Base-by-base conservation (phyloP, 139 green algal species). In the Coccomyxa sp. region DNA sequence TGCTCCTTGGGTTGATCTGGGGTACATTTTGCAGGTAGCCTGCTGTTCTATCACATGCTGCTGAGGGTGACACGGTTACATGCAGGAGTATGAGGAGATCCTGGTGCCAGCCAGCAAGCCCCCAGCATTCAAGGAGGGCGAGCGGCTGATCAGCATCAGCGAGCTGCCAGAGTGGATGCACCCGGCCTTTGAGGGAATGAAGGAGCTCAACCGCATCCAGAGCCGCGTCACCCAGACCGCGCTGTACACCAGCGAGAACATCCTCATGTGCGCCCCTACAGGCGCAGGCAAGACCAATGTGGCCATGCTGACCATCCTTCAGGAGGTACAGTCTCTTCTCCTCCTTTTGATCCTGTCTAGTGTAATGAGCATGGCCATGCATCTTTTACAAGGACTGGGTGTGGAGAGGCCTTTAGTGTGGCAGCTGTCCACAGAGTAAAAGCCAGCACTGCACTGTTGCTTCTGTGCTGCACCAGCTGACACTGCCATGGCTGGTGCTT, bases 281-380 rank as follows among this genome's bases (percentile, higher is more conserved):
- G 96, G 96, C 38, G 95, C 96, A 8, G 96, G 96, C 70, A 99
- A 99, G 89, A 99, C 96, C 78, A 99, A 99, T 81, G 94, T 98
- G 7, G 95, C 96, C 39, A 95, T 99, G 96, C 90, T 99, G 69
- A 89, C 89, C 40, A 95, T 99, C 41, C 81, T 99, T 82, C 96
- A 99, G 81, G 87, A 97, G 80, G 79, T 94, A 39, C 85, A 29
- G 24, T 70, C 14, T 29, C 27, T 6, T 37, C 50, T 64, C 5
- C 22, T 64, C 50, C 5, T 18, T 64, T 5, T 64, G 5, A 64
- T 64, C 22, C 2, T 31, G 50, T n/a, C n/a, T 64, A 64, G 50
- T 64, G 27, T 64, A 2, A 64, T 22, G 12, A 64, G 50, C 5
- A 7, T 64, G 2, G 50, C 50, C 50, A 64, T 64, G 50, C 50